These are phyloP conservation scores for Hippophae tibetana DNA, from an alignment of 306 rosid genomes.

Conservation along the genomic window DNA sequence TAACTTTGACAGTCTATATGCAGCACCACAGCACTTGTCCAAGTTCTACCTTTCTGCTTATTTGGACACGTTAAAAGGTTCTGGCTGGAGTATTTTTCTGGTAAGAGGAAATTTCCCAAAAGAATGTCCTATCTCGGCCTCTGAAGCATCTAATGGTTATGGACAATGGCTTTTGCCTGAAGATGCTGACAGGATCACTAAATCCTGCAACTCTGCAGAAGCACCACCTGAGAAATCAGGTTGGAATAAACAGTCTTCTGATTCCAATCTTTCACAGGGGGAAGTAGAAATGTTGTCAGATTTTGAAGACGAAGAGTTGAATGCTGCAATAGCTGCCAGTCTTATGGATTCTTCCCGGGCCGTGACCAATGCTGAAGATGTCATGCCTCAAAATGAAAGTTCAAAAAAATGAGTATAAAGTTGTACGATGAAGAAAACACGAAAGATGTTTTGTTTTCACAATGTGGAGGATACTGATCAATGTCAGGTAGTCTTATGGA, in stretches of 20 bases:
- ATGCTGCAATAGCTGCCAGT: constrained; percentile 92
- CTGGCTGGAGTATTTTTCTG: constrained; percentile 96
- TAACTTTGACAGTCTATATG: constrained; percentile 92
- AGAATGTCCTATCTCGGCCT: constrained; percentile 76
- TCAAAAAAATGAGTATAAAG: constrained; percentile 26
- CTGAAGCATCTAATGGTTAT: constrained; percentile 84
- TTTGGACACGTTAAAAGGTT: constrained; percentile 81
- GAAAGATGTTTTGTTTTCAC: constrained; percentile 13
- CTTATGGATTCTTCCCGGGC: constrained; percentile 52
- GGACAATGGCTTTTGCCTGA: constrained; percentile 97
- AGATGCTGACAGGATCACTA: constrained; percentile 89
- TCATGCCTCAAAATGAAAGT: constrained; percentile 24
- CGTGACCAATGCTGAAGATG: constrained; percentile 22
- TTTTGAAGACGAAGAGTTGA: constrained; percentile 81
- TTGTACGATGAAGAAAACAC: constrained; percentile 15
- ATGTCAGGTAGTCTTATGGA: constrained; percentile 23
- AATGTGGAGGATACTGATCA: constrained; percentile 34
- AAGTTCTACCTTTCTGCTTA: constrained; percentile 96
- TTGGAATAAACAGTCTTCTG: constrained; percentile 24
- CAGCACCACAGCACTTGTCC: constrained; percentile 89
- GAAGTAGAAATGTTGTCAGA: constrained; percentile 50
- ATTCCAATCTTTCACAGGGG: constrained; percentile 32
- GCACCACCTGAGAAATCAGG: constrained; percentile 38
- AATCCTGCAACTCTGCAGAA: constrained; percentile 70
- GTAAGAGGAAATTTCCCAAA: constrained; percentile 90